These are phyloP conservation scores for Fusarium veterinarium DNA, from an alignment of 2,329 filamentous ascomycete genomes.

Conservation along the genomic window DNA sequence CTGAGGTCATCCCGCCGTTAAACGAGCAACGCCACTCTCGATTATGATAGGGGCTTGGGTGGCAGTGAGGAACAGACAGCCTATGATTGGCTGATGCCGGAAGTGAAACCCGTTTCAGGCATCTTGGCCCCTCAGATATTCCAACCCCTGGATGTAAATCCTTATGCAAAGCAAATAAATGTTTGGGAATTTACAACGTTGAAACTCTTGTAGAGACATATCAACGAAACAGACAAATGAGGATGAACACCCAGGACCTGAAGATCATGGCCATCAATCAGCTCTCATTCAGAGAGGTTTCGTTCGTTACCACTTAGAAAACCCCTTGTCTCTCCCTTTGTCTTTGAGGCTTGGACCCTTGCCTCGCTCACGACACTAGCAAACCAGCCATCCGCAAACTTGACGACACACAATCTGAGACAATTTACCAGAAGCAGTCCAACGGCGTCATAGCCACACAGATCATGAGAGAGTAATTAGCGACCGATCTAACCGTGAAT, in stretches of 20 bases:
- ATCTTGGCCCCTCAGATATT: constrained; percentile 26
- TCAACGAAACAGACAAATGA: constrained; percentile 31
- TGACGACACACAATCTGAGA: constrained; percentile 28
- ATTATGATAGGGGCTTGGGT: constrained; percentile 12
- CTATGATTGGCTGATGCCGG: constrained; percentile 26
- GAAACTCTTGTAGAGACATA: constrained; percentile 36
- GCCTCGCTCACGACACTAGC: constrained; percentile 18
- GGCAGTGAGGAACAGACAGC: constrained; percentile 18
- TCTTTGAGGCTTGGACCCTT: constrained; percentile 28
- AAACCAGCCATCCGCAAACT: constrained; percentile 32
- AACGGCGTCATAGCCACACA: constrained; percentile 23
- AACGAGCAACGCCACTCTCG: constrained; percentile 19
- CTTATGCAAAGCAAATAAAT: constrained; percentile 21
- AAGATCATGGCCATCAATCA: constrained; percentile 24
- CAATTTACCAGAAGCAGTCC: constrained; percentile 29
- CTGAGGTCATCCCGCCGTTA: constrained; percentile 28
- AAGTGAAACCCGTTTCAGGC: constrained; percentile 46
- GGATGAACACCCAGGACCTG: constrained; percentile 21
- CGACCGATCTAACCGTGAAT: constrained; percentile 15
- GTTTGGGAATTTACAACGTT: constrained; percentile 15
- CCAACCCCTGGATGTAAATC: constrained; percentile 30
- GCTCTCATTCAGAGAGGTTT: constrained; percentile 2
- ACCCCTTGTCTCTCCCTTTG: constrained; percentile 29
- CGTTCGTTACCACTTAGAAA: not conserved
- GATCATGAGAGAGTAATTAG: constrained; percentile 4